These are phyloP conservation scores for Lipomyces mesembrius DNA, from an alignment of 805 yeast genomes.

Conservation along the genomic window DNA sequence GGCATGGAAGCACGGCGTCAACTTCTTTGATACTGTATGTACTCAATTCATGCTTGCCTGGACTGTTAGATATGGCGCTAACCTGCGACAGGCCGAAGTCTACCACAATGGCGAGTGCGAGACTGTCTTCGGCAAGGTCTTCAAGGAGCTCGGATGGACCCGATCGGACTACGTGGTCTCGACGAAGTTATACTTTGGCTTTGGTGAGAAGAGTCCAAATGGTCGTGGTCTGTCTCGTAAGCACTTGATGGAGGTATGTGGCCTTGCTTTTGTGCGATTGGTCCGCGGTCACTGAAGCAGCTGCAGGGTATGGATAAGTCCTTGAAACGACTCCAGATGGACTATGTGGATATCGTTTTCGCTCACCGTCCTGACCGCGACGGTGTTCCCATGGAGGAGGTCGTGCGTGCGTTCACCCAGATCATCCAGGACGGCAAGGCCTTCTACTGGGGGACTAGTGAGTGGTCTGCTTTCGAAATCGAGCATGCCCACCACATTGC, in stretches of 20 bases:
- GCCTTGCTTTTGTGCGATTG: no score
- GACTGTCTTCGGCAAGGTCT: slow-evolving; percentile 42
- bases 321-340: slow-evolving; percentile 43
- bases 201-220: slow-evolving; percentile 40
- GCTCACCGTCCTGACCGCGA: slow-evolving; percentile 45
- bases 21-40: slow-evolving; percentile 45
- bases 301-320: slow-evolving; percentile 41
- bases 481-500: slow-evolving; percentile 46
- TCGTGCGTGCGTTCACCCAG: slow-evolving; percentile 45
- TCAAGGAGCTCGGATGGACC: slow-evolving; percentile 44
- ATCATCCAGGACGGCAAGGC: slow-evolving; percentile 45
- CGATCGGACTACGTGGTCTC: slow-evolving; percentile 44
- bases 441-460: slow-evolving; percentile 45
- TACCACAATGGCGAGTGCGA: slow-evolving; percentile 44
- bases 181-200: slow-evolving; percentile 45
- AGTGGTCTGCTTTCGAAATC: slow-evolving; percentile 45
- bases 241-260: slow-evolving; percentile 41
- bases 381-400: slow-evolving; percentile 37
- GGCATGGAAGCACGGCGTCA: slow-evolving; percentile 45
- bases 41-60: background rate
- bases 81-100: slow-evolving; percentile 37
- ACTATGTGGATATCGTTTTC: slow-evolving; percentile 45
- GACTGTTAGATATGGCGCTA: background rate
- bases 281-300: background rate
- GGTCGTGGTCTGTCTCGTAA: slow-evolving; percentile 44